These are phyloP conservation scores for Isatis lusitanica DNA, from an alignment of 441 rosid genomes.

Conservation along the genomic window DNA sequence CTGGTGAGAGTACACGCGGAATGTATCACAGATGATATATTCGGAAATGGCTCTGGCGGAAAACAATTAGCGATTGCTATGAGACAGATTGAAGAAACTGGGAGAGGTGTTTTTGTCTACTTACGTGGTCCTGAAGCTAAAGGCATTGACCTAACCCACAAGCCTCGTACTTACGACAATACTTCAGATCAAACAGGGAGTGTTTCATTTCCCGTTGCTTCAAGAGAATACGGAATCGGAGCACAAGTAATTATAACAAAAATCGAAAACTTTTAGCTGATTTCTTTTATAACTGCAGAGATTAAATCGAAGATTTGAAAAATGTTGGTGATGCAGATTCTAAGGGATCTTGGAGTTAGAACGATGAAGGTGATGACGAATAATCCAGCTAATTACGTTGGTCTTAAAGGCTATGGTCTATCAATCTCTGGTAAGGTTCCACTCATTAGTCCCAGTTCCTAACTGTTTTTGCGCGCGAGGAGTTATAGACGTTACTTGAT, in stretches of 20 bases:
- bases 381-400: slow-evolving; percentile 71
- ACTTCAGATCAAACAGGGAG: slow-evolving; percentile 50
- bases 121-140: slow-evolving; percentile 69
- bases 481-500: slow-evolving; percentile 13
- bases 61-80: slow-evolving; percentile 62
- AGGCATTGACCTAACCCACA: slow-evolving; percentile 62
- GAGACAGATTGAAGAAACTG: slow-evolving; percentile 56
- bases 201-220: slow-evolving; percentile 54
- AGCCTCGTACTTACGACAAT: slow-evolving; percentile 52
- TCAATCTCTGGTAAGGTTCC: slow-evolving; percentile 78
- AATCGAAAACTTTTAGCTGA: neutral
- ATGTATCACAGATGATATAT: slow-evolving; percentile 66
- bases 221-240: slow-evolving; percentile 63
- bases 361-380: slow-evolving; percentile 86
- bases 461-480: slow-evolving; percentile 26
- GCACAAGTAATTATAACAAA: slow-evolving; percentile 47
- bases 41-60: slow-evolving; percentile 61
- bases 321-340: slow-evolving; percentile 49
- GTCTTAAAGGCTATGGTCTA: slow-evolving; percentile 87
- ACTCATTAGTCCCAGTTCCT: slow-evolving; percentile 44
- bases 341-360: slow-evolving; percentile 71
- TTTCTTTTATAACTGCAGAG: neutral
- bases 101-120: slow-evolving; percentile 60
- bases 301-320: neutral
- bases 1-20: slow-evolving; percentile 73